Evolutionary conservation across 2,329 filamentous ascomycete species (phyloP).

Genomic region (Fusarium denticulatum): DNA sequence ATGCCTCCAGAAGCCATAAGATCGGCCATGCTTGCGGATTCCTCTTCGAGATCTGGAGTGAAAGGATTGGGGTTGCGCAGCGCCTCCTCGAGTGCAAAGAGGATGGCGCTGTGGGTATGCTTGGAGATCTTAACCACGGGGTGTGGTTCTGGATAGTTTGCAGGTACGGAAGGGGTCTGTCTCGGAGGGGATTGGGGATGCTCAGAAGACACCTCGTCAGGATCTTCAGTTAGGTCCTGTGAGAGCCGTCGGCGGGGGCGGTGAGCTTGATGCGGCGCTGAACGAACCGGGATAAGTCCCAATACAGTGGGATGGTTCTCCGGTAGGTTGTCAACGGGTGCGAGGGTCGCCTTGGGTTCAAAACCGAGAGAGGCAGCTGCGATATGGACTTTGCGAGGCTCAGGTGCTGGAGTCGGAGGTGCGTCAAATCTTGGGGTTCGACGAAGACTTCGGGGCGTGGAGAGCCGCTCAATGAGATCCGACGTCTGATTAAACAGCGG

Average conservation of each 20-base stretch:
- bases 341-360: slow-evolving; percentile 50
- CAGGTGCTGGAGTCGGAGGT: slow-evolving; percentile 52
- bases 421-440: slow-evolving; percentile 63
- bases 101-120: slow-evolving; percentile 87
- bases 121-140: slow-evolving; percentile 75
- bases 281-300: slow-evolving; percentile 51
- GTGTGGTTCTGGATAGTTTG: slow-evolving; percentile 53
- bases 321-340: slow-evolving; percentile 34
- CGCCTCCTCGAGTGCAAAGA: slow-evolving; percentile 91
- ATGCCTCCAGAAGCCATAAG: slow-evolving; percentile 68
- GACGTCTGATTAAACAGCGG: slow-evolving; percentile 44
- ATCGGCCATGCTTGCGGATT: slow-evolving; percentile 93
- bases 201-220: slow-evolving; percentile 53
- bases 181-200: slow-evolving; percentile 40
- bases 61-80: slow-evolving; percentile 84
- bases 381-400: slow-evolving; percentile 56
- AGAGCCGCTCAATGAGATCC: slow-evolving; percentile 53
- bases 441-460: slow-evolving; percentile 60
- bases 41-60: slow-evolving; percentile 84
- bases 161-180: slow-evolving; percentile 44
- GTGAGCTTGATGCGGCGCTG: slow-evolving; percentile 49
- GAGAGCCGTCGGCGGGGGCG: slow-evolving; percentile 53
- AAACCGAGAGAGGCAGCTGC: slow-evolving; percentile 61
- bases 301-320: slow-evolving; percentile 42
- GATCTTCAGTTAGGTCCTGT: slow-evolving; percentile 60